Evolutionary conservation across 139 green algal species (phyloP).

Genomic region (Closterium sp.): DNA sequence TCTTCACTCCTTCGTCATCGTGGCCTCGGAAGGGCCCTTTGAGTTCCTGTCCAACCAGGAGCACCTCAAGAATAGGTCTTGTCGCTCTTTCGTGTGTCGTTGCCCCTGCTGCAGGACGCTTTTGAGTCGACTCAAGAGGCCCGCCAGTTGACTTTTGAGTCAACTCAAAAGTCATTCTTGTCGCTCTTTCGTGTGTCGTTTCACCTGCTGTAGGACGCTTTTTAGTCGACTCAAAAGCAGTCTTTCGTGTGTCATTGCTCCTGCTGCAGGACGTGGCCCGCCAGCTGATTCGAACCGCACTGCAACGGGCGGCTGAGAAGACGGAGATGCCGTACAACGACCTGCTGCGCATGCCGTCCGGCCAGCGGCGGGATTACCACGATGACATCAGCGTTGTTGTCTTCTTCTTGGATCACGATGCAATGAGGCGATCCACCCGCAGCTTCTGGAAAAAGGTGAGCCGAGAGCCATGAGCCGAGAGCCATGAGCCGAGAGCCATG

Average conservation of each 20-base stretch:
- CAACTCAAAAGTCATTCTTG: constrained; percentile 75
- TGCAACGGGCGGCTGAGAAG: constrained; percentile 35
- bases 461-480: too few species aligned
- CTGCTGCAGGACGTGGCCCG: constrained; percentile 37
- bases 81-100: too few species aligned
- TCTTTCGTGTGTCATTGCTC: too few species aligned
- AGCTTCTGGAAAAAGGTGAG: not conserved
- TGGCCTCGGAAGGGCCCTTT: constrained; percentile 88
- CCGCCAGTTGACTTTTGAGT: too few species aligned
- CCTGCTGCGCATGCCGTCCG: constrained; percentile 30
- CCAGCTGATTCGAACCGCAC: constrained; percentile 8
- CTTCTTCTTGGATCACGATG: constrained; percentile 48
- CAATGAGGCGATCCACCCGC: not conserved
- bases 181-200: too few species aligned
- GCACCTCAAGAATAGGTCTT: constrained; percentile 73
- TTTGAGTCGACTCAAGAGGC: not conserved
- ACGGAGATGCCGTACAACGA: constrained; percentile 36
- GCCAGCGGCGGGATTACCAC: constrained; percentile 38
- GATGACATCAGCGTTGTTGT: constrained; percentile 48
- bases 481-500: too few species aligned
- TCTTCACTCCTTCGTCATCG: too few species aligned
- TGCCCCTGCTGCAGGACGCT: too few species aligned
- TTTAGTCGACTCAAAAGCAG: not conserved
- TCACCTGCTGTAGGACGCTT: too few species aligned
- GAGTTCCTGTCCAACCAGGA: constrained; percentile 87